Evolutionary conservation across 495 filamentous ascomycete species (phyloP), one percentile per base, ranked within the genome.

Genomic region (Oleoguttula mirabilis): DNA sequence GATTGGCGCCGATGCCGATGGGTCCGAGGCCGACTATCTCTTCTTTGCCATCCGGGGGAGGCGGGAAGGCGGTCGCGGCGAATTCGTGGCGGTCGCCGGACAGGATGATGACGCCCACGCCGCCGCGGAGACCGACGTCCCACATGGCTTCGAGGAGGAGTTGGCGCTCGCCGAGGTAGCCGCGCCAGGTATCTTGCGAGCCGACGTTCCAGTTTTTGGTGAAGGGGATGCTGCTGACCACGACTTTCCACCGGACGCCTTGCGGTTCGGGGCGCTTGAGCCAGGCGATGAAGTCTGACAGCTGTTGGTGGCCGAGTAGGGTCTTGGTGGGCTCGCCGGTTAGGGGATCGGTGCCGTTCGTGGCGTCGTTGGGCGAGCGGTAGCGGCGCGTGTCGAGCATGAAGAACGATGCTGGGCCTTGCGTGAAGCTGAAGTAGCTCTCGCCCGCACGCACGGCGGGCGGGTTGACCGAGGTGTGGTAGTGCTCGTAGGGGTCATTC

Each of bases 71-170:
- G 0, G 88, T 95, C 0, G 88, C 86, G 20, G 80, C 90, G 58
- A 96, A 96, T 59, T 98, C 90, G 56, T 98, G 90, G 3, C 90
- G 63, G 52, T 98, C 90, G 10, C 90, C 90, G 24, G 79, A 85
- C 32, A 98, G 62, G 7, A 98, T 66, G 17, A 98, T 72, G 17
- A 98, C 76, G 21, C 87, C 84, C 14, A 80, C 64, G 4, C 81
- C 77, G 27, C 76, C 72, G n/a, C 65, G 65, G 15, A 69, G 61
- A 20, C 78, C 73, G 1, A 77, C 77, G 39, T 79, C 76, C 86
- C 90, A 95, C 76, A 94, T 94, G 7, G 82, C 80, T 54, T 94
- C 79, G 32, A 96, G 76, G 32, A 98, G 73, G 43, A 62, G 71
- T 21, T 68, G 71, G 12, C 90, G 77, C 62, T 98, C 90, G 32